Evolutionary conservation across 2,329 filamentous ascomycete genomes (phyloP).

Genomic region (Drechslerella dactyloides): DNA sequence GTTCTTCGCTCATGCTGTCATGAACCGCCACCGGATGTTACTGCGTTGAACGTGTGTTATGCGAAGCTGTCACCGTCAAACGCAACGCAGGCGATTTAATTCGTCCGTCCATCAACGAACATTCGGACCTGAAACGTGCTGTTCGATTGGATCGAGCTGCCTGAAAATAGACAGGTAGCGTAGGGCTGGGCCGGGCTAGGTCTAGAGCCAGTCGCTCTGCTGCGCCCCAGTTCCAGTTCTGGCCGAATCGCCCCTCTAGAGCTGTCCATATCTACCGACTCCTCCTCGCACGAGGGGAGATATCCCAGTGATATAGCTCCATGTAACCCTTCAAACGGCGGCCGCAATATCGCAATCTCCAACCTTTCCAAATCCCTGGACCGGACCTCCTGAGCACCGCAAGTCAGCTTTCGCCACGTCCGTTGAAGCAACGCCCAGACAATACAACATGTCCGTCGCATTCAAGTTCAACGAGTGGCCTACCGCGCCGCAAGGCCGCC

Average conservation of each 20-base stretch:
- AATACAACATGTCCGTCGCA: constrained; percentile 32
- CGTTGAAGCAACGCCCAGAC: constrained; percentile 12
- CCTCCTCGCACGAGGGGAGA: constrained; percentile 21
- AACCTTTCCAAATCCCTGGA: constrained; percentile 4
- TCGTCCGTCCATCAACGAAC: not conserved
- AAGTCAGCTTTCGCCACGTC: not conserved
- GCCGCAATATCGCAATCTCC: constrained; percentile 1
- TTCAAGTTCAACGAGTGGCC: constrained; percentile 32
- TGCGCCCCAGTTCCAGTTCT: constrained; percentile 21
- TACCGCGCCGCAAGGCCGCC: constrained; percentile 26
- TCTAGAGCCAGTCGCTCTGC: constrained; percentile 24
- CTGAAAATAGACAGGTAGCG: not conserved
- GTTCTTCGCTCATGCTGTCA: not conserved
- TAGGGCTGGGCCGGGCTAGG: not conserved
- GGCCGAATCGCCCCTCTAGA: constrained; percentile 19
- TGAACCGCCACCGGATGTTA: not conserved
- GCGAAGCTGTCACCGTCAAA: not conserved
- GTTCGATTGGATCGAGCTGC: not conserved
- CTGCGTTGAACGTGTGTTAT: constrained; percentile 1
- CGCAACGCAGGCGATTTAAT: constrained; percentile 2
- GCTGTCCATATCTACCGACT: constrained; percentile 32
- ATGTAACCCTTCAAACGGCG: not conserved
- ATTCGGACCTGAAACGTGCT: not conserved
- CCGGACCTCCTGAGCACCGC: constrained; percentile 4
- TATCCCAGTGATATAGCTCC: not conserved